phyloP scores from a whole-genome alignment of 148 eudicot species.

The Diospyros kaki region DNA sequence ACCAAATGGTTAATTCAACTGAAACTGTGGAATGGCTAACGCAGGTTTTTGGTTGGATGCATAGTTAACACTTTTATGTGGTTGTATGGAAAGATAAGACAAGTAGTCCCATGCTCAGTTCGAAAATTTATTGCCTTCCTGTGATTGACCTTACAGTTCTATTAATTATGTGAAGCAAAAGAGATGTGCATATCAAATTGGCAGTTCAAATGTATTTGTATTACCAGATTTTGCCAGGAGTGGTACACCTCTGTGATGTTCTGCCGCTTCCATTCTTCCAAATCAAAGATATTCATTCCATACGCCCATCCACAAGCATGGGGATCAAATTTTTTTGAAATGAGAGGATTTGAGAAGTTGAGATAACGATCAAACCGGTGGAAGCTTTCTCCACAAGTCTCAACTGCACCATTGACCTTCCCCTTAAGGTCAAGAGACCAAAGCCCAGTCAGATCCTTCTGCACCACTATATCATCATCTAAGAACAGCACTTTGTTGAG shows the following conservation, averaged over 20 bases:
- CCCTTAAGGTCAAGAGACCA: conserved; percentile 79
- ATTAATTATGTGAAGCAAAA: background rate
- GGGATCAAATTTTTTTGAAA: conserved; percentile 71
- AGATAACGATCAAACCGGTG: conserved; percentile 87
- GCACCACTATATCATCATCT: conserved; percentile 88
- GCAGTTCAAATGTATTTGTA: background rate
- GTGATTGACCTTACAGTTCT: background rate
- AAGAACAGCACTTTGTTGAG: conserved; percentile 73
- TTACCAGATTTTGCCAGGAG: conserved; percentile 86
- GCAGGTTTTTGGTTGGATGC: no score
- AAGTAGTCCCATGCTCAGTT: background rate
- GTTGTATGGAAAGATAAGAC: background rate
- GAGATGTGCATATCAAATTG: background rate
- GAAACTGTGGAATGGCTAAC: no score
- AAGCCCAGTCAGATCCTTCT: conserved; percentile 72
- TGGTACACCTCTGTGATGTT: conserved; percentile 84
- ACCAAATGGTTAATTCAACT: background rate
- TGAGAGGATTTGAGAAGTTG: conserved; percentile 78
- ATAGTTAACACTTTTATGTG: no score
- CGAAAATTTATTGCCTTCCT: background rate
- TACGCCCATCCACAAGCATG: conserved; percentile 95
- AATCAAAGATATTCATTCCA: conserved; percentile 86
- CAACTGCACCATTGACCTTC: conserved; percentile 82
- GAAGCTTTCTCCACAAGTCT: conserved; percentile 81
- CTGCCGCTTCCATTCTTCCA: conserved; percentile 85